These are phyloP conservation scores for Scheffersomyces quercinus DNA, from an alignment of 1,139 yeast genomes.

Conservation along the genomic window DNA sequence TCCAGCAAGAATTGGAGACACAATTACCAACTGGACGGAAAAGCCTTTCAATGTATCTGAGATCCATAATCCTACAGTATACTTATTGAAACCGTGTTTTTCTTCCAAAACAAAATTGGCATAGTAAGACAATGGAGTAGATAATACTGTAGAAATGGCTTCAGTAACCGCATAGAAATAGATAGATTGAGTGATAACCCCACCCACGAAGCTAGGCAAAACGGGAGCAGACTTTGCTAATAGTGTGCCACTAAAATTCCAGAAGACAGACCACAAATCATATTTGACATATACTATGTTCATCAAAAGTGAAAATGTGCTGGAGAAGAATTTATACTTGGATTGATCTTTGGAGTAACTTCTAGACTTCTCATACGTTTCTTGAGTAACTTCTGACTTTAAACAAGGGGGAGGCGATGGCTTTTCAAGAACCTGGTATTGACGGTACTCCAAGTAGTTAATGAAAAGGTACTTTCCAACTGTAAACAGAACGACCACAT, in stretches of 20 bases:
- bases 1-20: slow-evolving; percentile 61
- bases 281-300: slow-evolving; percentile 59
- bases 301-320: slow-evolving; percentile 52
- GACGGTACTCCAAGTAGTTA: slow-evolving; percentile 72
- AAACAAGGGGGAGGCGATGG: slow-evolving; percentile 64
- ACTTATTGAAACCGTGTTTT: slow-evolving; percentile 88
- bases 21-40: slow-evolving; percentile 57
- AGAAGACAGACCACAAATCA: slow-evolving; percentile 68
- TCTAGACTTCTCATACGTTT: slow-evolving; percentile 77
- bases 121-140: slow-evolving; percentile 73
- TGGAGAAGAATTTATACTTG: slow-evolving; percentile 61
- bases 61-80: slow-evolving; percentile 69
- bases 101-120: slow-evolving; percentile 87
- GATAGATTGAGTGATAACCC: slow-evolving; percentile 67
- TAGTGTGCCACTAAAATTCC: slow-evolving; percentile 55
- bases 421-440: slow-evolving; percentile 61
- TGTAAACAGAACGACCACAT: slow-evolving; percentile 70
- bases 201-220: slow-evolving; percentile 49
- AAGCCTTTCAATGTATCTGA: slow-evolving; percentile 69
- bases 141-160: slow-evolving; percentile 48
- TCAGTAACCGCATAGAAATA: slow-evolving; percentile 51
- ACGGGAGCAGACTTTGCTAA: slow-evolving; percentile 31
- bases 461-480: slow-evolving; percentile 76
- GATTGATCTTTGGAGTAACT: slow-evolving; percentile 83
- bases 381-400: slow-evolving; percentile 63